phyloP scores from a whole-genome alignment of 2,329 filamentous ascomycete species.

The Shiraia sp. region DNA sequence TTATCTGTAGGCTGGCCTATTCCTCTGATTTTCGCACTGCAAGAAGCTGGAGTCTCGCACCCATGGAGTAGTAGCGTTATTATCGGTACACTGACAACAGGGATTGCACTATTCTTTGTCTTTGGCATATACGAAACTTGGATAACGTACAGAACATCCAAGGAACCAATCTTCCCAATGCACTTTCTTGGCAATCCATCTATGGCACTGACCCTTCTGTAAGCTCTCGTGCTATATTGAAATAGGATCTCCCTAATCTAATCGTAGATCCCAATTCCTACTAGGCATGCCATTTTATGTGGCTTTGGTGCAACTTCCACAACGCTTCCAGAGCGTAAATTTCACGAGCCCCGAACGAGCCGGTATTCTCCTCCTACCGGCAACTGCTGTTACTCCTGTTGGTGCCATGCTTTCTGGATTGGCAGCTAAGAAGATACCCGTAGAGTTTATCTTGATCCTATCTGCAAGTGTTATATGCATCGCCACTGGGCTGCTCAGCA shows the following conservation, averaged over 20 bases:
- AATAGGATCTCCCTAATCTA: background rate
- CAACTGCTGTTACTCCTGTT: constrained; percentile 30
- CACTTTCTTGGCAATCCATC: constrained; percentile 28
- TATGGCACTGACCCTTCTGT: constrained; percentile 28
- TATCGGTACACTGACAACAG: constrained; percentile 33
- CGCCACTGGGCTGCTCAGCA: constrained; percentile 33
- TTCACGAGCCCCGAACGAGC: constrained; percentile 34
- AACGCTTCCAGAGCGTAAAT: constrained; percentile 40
- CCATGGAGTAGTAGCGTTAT: constrained; percentile 32
- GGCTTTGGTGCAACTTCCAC: constrained; percentile 35
- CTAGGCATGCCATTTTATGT: constrained; percentile 35
- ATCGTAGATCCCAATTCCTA: constrained; percentile 27
- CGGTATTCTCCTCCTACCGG: constrained; percentile 34
- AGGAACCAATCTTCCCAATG: constrained; percentile 33
- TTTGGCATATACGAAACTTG: constrained; percentile 35
- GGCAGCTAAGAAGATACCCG: constrained; percentile 20
- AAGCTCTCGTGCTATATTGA: constrained; percentile 3
- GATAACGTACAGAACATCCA: constrained; percentile 28
- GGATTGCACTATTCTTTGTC: constrained; percentile 24
- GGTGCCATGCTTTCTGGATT: constrained; percentile 30
- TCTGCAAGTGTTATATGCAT: constrained; percentile 23
- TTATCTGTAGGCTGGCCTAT: constrained; percentile 38
- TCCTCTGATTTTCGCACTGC: constrained; percentile 37
- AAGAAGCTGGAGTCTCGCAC: constrained; percentile 33
- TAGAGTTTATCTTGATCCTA: constrained; percentile 26